Evolutionary conservation across 306 rosid species (phyloP).

Genomic region (Castanea crenata): DNA sequence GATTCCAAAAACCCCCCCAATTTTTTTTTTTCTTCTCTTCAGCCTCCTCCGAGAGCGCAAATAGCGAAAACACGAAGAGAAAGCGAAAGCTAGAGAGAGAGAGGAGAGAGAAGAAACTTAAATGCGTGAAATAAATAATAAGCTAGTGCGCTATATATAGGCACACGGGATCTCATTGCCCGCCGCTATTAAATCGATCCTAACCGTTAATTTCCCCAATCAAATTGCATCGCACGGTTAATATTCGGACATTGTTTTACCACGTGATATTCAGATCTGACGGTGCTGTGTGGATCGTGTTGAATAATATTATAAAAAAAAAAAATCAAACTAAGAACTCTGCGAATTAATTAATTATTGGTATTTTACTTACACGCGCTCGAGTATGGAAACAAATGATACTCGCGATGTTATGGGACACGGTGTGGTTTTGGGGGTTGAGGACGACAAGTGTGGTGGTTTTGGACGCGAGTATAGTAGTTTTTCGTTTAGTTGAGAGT

Average conservation of each 20-base stretch:
- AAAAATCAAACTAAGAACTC: too few relatives aligned
- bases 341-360: neutral
- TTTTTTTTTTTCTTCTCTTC: conserved; percentile 29
- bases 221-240: conserved; percentile 31
- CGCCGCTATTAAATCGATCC: conserved; percentile 29
- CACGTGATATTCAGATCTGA: conserved; percentile 33
- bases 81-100: neutral
- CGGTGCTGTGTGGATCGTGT: conserved; percentile 6
- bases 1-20: conserved; percentile 30
- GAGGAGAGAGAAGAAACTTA: neutral
- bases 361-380: neutral
- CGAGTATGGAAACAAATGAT: accelerated
- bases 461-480: neutral
- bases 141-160: conserved; percentile 35
- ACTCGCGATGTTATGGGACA: neutral
- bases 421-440: too few relatives aligned
- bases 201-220: conserved; percentile 21
- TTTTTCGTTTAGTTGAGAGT: neutral
- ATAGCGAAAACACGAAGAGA: neutral
- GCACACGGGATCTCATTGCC: conserved; percentile 37
- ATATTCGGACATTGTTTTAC: neutral
- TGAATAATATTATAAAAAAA: neutral
- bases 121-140: conserved; percentile 16
- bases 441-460: neutral
- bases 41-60: conserved; percentile 1